Evolutionary conservation across 371 early-diverging fungal species (phyloP), one percentile per base, ranked within the genome.

Genomic region (Apophysomyces ossiformis): DNA sequence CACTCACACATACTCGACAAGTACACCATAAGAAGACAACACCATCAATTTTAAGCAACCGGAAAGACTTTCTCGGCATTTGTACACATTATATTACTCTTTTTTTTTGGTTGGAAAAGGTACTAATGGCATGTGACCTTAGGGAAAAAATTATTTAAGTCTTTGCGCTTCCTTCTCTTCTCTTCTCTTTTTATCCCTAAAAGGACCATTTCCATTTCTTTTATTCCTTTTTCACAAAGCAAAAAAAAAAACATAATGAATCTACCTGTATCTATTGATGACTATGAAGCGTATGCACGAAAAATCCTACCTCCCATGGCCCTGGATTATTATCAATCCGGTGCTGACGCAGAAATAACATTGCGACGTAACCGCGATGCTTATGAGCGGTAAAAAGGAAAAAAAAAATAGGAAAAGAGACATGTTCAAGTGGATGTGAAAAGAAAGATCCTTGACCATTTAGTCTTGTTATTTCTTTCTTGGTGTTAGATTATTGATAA

Each of bases 251-350:
- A 43, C 41, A 11, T n/a, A 16, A 61, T 61, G 61, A 26, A 21
- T 41, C 39, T 66, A 26, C 69, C 69, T n/a, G 69, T 60, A n/a
- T 61, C 61, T 13, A 5, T 71, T n/a, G 69, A 69, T 37, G 72
- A 72, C 32, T 72, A 58, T 54, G 72, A 72, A 58, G 54, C 65
- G 12, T 41, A 62, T 60, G 72, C 72, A 37, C 54, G 69, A 4
- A 38, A 38, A 9, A 60, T 54, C 9, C 58, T 72, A 54, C 57
- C 43, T 43, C 63, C 66, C 15, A 58, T 57, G n/a, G 43, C 56
- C 36, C 66, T 63, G 41, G 72, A 61, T 15, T 72, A 65, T 65
- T 72, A 68, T 36, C 46, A 21, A 16, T 64, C 65, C 11, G 72
- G 72, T 8, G 67, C 72, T 21, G 67, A 67, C 44, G 60, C 66